phyloP scores from a whole-genome alignment of 2,329 filamentous ascomycete genomes.

The Calonectria henricotiae region DNA sequence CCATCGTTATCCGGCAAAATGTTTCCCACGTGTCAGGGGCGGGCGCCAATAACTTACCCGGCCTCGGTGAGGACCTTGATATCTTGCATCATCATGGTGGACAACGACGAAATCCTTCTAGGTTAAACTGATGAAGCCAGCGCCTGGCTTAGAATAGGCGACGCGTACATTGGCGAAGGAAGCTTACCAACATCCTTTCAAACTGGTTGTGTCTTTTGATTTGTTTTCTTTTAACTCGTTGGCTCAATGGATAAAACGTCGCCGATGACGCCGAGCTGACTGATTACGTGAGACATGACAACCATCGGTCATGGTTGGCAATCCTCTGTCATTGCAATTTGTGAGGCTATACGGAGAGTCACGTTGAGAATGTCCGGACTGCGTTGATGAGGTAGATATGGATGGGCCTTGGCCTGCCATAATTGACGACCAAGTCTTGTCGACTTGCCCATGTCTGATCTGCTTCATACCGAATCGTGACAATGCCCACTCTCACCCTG shows the following conservation, averaged over 20 bases:
- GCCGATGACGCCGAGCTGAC: constrained; percentile 31
- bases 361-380: background rate
- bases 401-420: background rate
- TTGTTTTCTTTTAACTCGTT: background rate
- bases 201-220: background rate
- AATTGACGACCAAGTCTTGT: background rate
- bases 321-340: constrained; percentile 16
- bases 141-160: background rate
- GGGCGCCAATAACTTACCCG: background rate
- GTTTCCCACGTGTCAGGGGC: constrained; percentile 5
- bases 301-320: constrained; percentile 22
- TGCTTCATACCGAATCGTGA: background rate
- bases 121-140: too few species aligned
- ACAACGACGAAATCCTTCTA: background rate
- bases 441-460: background rate
- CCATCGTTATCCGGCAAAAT: background rate
- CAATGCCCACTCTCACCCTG: constrained; percentile 58
- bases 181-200: background rate
- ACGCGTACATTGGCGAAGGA: background rate
- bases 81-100: background rate
- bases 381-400: background rate
- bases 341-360: background rate
- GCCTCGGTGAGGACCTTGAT: background rate
- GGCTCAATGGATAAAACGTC: constrained; percentile 10
- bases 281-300: constrained; percentile 31